Percentiles rank a stretch among this genome's conserved stretches.
Evolutionary conservation across 495 filamentous ascomycete species (phyloP).

Genomic region (Aspergillus saccharolyticus): DNA sequence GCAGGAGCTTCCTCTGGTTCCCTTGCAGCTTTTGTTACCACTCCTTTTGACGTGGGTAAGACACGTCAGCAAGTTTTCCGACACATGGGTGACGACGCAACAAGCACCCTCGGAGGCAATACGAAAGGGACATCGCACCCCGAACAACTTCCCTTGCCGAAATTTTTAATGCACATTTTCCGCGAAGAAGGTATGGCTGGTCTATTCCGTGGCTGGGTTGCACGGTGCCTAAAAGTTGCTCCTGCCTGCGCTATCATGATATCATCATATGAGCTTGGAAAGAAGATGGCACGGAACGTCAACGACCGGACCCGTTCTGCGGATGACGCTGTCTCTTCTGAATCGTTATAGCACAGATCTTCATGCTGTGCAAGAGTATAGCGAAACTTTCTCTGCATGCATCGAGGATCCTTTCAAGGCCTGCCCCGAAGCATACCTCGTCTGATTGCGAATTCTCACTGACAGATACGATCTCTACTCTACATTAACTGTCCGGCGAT

Average conservation of each 20-base stretch:
- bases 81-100: conserved; percentile 43
- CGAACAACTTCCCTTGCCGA: conserved; percentile 68
- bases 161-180: conserved; percentile 84
- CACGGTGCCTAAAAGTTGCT: conserved; percentile 87
- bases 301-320: conserved; percentile 58
- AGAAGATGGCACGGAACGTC: conserved; percentile 73
- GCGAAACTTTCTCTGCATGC: neutral
- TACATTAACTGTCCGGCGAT: conserved; percentile 17
- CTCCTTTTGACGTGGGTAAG: conserved; percentile 96
- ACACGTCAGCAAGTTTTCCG: conserved; percentile 81
- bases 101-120: conserved; percentile 9
- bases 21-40: conserved; percentile 83
- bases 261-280: conserved; percentile 92
- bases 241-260: conserved; percentile 99
- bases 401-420: neutral
- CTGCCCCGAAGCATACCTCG: neutral
- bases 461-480: conserved; percentile 11
- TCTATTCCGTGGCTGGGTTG: conserved; percentile 85
- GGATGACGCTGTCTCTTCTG: conserved; percentile 9
- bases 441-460: conserved; percentile 1
- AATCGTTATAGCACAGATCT: neutral
- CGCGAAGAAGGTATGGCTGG: conserved; percentile 73
- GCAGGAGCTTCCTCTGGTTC: conserved; percentile 79
- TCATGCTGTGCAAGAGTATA: neutral
- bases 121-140: conserved; percentile 44